These are phyloP conservation scores for Debaryomycetaceae sp. DNA, from an alignment of 1,139 yeast species.

Conservation along the genomic window DNA sequence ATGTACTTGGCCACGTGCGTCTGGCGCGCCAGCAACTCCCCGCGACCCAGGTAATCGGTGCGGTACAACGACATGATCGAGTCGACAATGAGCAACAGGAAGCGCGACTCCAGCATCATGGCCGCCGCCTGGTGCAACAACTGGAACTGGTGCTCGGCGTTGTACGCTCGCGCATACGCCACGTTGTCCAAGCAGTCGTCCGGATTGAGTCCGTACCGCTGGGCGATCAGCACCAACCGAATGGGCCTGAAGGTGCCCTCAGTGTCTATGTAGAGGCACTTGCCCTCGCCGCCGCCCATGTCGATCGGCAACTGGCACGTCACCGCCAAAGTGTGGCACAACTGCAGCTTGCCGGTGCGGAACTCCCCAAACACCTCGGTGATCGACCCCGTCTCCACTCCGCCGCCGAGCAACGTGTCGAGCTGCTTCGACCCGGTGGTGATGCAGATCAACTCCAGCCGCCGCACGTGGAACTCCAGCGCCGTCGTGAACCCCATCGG, in stretches of 20 bases:
- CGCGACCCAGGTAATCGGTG: slow-evolving; percentile 94
- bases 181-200: slow-evolving; percentile 93
- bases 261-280: slow-evolving; percentile 92
- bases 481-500: slow-evolving; percentile 99
- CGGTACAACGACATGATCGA: slow-evolving; percentile 95
- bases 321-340: slow-evolving; percentile 94
- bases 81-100: slow-evolving; percentile 79
- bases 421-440: slow-evolving; percentile 95
- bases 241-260: slow-evolving; percentile 97
- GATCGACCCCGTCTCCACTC: slow-evolving; percentile 94
- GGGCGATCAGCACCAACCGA: slow-evolving; percentile 83
- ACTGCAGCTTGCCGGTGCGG: slow-evolving; percentile 95
- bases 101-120: slow-evolving; percentile 94
- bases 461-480: slow-evolving; percentile 84
- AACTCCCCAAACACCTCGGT: slow-evolving; percentile 97
- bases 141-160: slow-evolving; percentile 93
- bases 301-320: slow-evolving; percentile 96
- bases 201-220: slow-evolving; percentile 89
- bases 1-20: slow-evolving; percentile 90
- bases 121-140: slow-evolving; percentile 86
- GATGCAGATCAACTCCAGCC: slow-evolving; percentile 85
- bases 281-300: slow-evolving; percentile 99
- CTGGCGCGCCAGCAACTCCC: slow-evolving; percentile 93
- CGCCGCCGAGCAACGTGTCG: slow-evolving; percentile 93
- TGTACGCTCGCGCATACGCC: slow-evolving; percentile 95